Conservation (phyloP, 371 early-diverging fungal genomes). For the Mucor piriformis region DNA sequence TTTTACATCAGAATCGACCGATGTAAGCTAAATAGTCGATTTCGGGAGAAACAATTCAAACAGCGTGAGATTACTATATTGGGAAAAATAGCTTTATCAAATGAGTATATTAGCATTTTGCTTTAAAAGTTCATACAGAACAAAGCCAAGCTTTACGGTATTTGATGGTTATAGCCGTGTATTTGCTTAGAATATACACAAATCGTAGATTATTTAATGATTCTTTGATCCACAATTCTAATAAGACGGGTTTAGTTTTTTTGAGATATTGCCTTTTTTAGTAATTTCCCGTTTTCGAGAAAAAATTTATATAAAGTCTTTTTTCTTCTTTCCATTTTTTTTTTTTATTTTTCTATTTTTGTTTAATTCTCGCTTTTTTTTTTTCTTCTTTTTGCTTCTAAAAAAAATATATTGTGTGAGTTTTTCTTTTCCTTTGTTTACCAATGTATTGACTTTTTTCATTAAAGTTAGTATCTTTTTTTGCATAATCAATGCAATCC, state of each 20-base stretch:
- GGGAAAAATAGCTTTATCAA: not conserved
- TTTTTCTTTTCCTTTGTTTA: not conserved
- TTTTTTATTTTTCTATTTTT: not conserved
- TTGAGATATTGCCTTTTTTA: no score
- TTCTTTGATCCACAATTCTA: no score
- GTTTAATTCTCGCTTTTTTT: not conserved
- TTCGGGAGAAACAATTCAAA: conserved; percentile 1
- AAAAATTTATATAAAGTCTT: no score
- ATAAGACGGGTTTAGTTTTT: no score
- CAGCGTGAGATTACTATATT: not conserved
- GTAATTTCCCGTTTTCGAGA: no score
- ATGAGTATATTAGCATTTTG: not conserved
- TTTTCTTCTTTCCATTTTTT: not conserved
- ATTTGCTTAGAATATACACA: no score
- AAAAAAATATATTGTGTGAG: no score
- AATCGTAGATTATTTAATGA: no score
- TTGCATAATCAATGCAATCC: not conserved
- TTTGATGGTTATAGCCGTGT: no score
- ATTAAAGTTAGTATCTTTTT: no score
- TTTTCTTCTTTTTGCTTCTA: not conserved
- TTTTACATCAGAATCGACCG: conserved; percentile 8
- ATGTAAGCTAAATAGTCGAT: conserved; percentile 4
- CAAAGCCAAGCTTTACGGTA: no score
- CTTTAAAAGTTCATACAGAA: not conserved
- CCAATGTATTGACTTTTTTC: no score